Evolutionary conservation across 352 stramenopile species (phyloP), one percentile per base, ranked within the genome.

Genomic region (Globisporangium paddicum): DNA sequence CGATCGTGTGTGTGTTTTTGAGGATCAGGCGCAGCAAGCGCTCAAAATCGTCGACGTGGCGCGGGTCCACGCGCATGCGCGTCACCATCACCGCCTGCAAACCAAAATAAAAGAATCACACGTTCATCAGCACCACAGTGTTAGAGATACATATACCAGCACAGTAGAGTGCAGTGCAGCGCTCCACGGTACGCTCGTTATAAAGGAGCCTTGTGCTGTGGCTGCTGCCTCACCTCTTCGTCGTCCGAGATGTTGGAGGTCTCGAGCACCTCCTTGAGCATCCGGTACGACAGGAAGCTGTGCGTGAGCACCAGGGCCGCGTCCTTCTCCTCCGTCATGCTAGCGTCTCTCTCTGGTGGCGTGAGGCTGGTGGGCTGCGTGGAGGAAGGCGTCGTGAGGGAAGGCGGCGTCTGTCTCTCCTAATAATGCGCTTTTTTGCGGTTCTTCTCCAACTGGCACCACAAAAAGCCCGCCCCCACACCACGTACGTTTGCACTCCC

Each of bases 41-140:
- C 64, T 92, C 82, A 63, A 92, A 92, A 45, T 92, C 82, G 55
- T 88, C 79, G 5, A 89, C 69, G 55, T 89, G 80, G 26, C 78
- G 78, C 47, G 78, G 71, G 50, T 90, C 77, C 30, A 93, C 82
- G 30, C 70, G 77, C 82, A 93, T 93, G 55, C 80, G 82, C 52
- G 82, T 93, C 21, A 93, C 75, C 82, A 93, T 88, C 18, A 90
- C 79, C 0, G 82, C 80, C 82, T 92, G 57, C 26, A 21, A 30
- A 21, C 14, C 3, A 34, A n/a, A n/a, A n/a, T n/a, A n/a, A n/a
- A n/a, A n/a, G n/a, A n/a, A n/a, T n/a, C n/a, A n/a, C n/a, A n/a
- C n/a, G n/a, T n/a, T n/a, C n/a, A n/a, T n/a, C n/a, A n/a, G n/a
- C n/a, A n/a, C n/a, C n/a, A n/a, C n/a, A n/a, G n/a, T n/a, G n/a